Conservation (phyloP, 2,329 filamentous ascomycete species). For the Cordyceps cicadae region DNA sequence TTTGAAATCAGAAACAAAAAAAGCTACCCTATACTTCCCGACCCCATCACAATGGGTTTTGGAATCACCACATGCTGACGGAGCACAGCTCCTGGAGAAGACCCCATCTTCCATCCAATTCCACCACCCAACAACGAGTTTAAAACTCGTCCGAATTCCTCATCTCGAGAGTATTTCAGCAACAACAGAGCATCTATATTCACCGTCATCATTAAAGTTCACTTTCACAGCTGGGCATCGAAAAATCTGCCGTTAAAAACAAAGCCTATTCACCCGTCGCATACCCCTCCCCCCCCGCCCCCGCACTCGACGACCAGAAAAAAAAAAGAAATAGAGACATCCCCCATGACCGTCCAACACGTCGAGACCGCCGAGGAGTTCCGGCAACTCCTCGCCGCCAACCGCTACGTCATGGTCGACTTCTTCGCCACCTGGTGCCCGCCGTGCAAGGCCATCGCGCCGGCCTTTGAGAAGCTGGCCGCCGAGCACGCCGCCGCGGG, state of each 20-base stretch:
- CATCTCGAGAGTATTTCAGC: background rate
- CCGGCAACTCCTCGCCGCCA: conserved; percentile 28
- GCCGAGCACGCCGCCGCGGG: conserved; percentile 28
- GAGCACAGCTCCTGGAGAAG: background rate
- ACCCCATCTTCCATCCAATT: conserved; percentile 4
- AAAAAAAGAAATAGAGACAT: conserved; percentile 9
- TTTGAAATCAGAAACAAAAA: no score
- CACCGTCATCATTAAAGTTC: no score
- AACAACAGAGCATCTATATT: background rate
- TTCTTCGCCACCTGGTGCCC: conserved; percentile 45
- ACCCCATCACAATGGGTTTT: no score
- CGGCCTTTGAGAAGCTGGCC: conserved; percentile 30
- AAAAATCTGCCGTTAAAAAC: no score
- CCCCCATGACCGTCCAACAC: conserved; percentile 16
- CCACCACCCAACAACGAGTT: background rate
- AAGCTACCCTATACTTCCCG: no score
- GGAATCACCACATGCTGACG: background rate
- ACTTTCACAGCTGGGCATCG: no score
- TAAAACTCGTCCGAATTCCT: background rate
- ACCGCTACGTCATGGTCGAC: conserved; percentile 37
- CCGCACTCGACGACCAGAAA: no score
- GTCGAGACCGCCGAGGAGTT: conserved; percentile 26
- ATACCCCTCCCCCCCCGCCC: no score
- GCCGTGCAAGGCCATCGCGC: conserved; percentile 41
- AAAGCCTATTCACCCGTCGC: no score